Base-by-base conservation (phyloP, 1,284 basidiomycete genomes). In the Spongiforma sp. region DNA sequence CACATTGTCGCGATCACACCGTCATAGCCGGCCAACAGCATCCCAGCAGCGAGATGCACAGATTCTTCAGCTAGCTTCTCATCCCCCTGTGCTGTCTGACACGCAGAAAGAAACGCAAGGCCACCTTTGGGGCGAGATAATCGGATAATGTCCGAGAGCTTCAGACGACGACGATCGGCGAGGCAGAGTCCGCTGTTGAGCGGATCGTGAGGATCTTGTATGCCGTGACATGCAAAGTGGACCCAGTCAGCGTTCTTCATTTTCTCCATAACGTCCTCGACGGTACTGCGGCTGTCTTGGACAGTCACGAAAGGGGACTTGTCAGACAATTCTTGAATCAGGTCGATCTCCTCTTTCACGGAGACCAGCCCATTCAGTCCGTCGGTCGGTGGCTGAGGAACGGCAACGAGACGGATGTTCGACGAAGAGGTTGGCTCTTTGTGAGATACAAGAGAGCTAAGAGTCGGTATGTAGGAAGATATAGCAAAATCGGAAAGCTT, bases 71-170 rank as follows among this genome's bases (percentile, higher is more conserved):
- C 21, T 21, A 53, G 21, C 19, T 32, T 53, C 30, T 53, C 50
- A 30, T 53, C 50, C 15, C 50, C 50, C n/a, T 24, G 50, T 8
- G 50, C 50, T 12, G 50, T 53, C 50, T 53, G 50, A 53, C 50
- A 53, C 11, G 50, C 50, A 32, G 50, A 53, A 21, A 53, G 50
- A 32, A 53, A 53, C 19, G 50, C 50, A 12, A 52, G 48, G 12
- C 48, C 48, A 7, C 48, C 46, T 17, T 28, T 24, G 28, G 46
- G 46, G 26, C 46, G 43, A 14, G 48, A 52, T 30, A 52, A 30
- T 30, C 48, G 48, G 48, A 53, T 53, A 30, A 53, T 53, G 50
- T 53, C 50, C 50, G 50, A 53, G 30, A 53, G 50, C n/a, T 19
- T 53, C 50, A 53, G n/a, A 8, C 50, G 50, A 30, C 50, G 50